Base-by-base conservation (phyloP, 2,329 filamentous ascomycete species). In the Aureobasidium sp. region DNA sequence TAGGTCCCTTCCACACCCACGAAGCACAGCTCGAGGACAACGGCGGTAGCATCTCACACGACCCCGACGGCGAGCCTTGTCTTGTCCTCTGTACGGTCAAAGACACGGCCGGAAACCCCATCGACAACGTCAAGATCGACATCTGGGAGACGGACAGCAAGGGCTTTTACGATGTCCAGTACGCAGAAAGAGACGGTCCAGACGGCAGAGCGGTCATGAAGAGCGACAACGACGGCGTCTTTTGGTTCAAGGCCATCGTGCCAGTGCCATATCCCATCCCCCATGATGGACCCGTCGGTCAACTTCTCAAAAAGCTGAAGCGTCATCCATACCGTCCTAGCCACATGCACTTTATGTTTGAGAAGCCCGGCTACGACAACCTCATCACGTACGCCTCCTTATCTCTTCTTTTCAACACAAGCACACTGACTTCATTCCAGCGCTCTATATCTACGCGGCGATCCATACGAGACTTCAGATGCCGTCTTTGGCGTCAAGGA, bases 301-400 rank as follows among this genome's bases (percentile, higher is more conserved):
- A 85, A 74, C 72, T 94, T 67, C 75, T 94, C 68, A 76, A 78
- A 71, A 73, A 77, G 69, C 71, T 94, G 68, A 80, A 82, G n/a
- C 78, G 90, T n/a, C 90, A 94, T 76, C 85, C 85, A 62, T 92
- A 85, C 77, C 77, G 90, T 58, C 90, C 90, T 1, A 84, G 86
- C 22, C 90, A 94, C 73, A 83, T 93, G 80, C 90, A 94, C 74
- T 94, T 94, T 69, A 94, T 95, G 89, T 91, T 96, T 76, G 84
- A 87, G 71, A 91, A 90, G 78, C 74, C 80, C 37, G 88, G 89
- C 0, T 91, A 84, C 77, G 90, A 96, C 77, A 84, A 87, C 71
- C 75, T 96, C 68, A 87, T 94, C 70, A 95, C 90, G 89, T 92
- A 79, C 66, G 86, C 85, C 15, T 6, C 12, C 11, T 12, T 36